These are phyloP conservation scores for Sambucus nigra DNA, from an alignment of 129 eudicot genomes.

Conservation along the genomic window DNA sequence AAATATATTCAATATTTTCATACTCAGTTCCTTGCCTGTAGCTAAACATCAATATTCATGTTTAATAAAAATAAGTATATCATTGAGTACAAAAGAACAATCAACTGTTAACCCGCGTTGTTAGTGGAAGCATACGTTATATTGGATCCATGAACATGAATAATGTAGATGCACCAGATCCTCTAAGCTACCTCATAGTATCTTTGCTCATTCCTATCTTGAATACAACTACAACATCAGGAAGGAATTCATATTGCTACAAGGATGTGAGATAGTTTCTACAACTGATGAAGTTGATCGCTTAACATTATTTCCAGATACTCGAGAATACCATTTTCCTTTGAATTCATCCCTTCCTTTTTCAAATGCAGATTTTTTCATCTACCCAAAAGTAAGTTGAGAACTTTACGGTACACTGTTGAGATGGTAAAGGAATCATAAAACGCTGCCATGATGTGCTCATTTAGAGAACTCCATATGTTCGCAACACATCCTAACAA, in stretches of 20 bases:
- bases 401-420: conserved; percentile 37
- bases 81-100: background rate
- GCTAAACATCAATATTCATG: background rate
- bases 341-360: conserved; percentile 26
- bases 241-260: conserved; percentile 55
- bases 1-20: conserved; percentile 8
- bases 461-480: conserved; percentile 42
- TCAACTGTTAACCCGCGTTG: conserved; percentile 1
- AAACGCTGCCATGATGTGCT: conserved; percentile 31
- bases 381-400: conserved; percentile 32
- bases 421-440: conserved; percentile 32
- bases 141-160: conserved; percentile 29
- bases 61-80: background rate
- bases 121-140: conserved; percentile 11
- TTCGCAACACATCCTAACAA: conserved; percentile 44
- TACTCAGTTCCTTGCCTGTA: background rate
- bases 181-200: conserved; percentile 73
- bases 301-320: conserved; percentile 40
- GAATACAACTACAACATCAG: conserved; percentile 42
- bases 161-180: conserved; percentile 72
- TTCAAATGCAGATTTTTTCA: conserved; percentile 14
- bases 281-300: conserved; percentile 35
- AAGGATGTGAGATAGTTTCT: conserved; percentile 64
- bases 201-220: conserved; percentile 32
- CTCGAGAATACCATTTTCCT: conserved; percentile 46